A percentile compares a stretch with the other conserved stretches of the same genome.
Evolutionary conservation across 768 basidiomycete species (phyloP).

Genomic region (Calocybe cyanea): DNA sequence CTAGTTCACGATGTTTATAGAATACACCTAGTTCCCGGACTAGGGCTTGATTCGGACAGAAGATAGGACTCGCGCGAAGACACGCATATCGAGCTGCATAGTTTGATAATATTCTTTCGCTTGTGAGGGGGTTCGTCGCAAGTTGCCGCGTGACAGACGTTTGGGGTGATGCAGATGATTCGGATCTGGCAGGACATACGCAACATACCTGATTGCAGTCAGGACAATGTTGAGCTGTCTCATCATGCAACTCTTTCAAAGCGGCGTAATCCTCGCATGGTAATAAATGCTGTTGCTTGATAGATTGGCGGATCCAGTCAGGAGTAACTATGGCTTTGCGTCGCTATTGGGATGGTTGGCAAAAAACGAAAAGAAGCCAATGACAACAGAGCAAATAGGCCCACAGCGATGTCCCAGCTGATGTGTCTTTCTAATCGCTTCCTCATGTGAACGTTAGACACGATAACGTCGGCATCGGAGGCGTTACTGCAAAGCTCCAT

Average conservation of each 20-base stretch:
- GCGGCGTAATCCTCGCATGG: slow-evolving; percentile 59
- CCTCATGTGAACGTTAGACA: slow-evolving; percentile 65
- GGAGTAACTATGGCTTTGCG: slow-evolving; percentile 67
- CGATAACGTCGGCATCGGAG: slow-evolving; percentile 56
- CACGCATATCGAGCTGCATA: slow-evolving; percentile 52
- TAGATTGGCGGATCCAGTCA: slow-evolving; percentile 64
- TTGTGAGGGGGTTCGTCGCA: slow-evolving; percentile 6
- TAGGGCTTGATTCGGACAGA: slow-evolving; percentile 66
- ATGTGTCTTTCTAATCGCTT: slow-evolving; percentile 70
- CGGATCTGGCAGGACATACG: slow-evolving; percentile 1
- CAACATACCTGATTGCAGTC: slow-evolving; percentile 22
- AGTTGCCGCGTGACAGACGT: not conserved
- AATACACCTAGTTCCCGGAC: slow-evolving; percentile 57
- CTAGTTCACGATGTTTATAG: slow-evolving; percentile 53
- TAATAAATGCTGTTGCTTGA: slow-evolving; percentile 36
- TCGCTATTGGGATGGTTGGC: slow-evolving; percentile 36
- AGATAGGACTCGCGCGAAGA: slow-evolving; percentile 58
- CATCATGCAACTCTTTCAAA: slow-evolving; percentile 43
- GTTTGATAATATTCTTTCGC: slow-evolving; percentile 20
- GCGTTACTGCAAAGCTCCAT: slow-evolving; percentile 35
- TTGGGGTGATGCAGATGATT: slow-evolving; percentile 4
- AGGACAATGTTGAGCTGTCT: slow-evolving; percentile 43
- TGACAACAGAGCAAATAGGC: slow-evolving; percentile 18
- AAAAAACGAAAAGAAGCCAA: slow-evolving; percentile 7
- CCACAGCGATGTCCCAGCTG: slow-evolving; percentile 59